Evolutionary conservation across 306 rosid genomes (phyloP).

Genomic region (Glycyrrhiza uralensis): DNA sequence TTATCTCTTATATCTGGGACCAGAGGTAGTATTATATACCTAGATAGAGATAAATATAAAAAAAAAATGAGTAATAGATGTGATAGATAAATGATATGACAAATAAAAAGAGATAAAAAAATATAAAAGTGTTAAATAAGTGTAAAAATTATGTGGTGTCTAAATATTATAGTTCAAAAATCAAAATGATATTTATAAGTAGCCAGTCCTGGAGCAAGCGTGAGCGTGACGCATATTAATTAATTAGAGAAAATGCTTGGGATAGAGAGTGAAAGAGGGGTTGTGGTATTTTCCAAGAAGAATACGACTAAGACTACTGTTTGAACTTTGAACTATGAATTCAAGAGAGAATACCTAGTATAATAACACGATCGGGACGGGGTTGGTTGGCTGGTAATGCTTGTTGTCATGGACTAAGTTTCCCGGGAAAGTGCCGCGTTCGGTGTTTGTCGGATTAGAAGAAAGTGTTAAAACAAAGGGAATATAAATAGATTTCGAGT

Average conservation of each 20-base stretch:
- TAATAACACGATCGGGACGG: background rate
- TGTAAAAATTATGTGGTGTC: too few relatives aligned
- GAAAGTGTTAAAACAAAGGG: background rate
- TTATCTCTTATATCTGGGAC: too few relatives aligned
- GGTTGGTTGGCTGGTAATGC: background rate
- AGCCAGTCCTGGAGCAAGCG: too few relatives aligned
- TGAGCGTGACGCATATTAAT: conserved; percentile 26
- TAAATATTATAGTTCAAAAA: too few relatives aligned
- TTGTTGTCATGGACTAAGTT: background rate
- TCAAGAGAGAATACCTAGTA: too few relatives aligned
- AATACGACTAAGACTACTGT: background rate
- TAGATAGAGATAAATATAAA: too few relatives aligned
- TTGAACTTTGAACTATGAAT: background rate
- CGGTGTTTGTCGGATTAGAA: background rate
- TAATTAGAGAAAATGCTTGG: background rate
- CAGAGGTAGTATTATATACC: too few relatives aligned
- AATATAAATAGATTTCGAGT: background rate
- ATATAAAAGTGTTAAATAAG: too few relatives aligned
- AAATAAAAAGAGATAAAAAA: too few relatives aligned
- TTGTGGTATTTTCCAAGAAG: background rate
- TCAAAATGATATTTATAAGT: too few relatives aligned
- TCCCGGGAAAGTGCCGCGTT: background rate
- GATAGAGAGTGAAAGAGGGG: background rate
- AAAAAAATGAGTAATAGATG: too few relatives aligned
- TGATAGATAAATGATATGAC: too few relatives aligned